Percentiles rank a stretch among this genome's conserved stretches.
Conservation (phyloP, 2,329 filamentous ascomycete genomes). For the Sporothrix inflata region DNA sequence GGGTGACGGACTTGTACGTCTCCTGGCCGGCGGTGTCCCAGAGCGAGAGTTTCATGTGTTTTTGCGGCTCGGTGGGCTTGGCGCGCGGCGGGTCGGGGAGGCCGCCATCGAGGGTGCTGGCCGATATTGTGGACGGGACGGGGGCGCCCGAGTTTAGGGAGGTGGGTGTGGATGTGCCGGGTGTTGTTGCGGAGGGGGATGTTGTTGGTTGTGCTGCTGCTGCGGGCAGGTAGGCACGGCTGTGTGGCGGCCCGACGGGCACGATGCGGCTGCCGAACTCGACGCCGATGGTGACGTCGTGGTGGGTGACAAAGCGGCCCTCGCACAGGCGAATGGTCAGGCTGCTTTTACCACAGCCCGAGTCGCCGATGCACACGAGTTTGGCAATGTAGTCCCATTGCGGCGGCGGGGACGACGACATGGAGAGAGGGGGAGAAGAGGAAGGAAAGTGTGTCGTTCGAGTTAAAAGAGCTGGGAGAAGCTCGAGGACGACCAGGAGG, state of each 20-base stretch:
- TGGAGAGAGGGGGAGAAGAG: conserved; percentile 39
- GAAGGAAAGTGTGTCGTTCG: conserved; percentile 1
- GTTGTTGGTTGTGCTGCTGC: conserved; percentile 26
- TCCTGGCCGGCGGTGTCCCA: conserved; percentile 98
- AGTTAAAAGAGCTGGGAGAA: neutral
- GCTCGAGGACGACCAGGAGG: neutral
- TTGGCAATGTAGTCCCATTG: conserved; percentile 99
- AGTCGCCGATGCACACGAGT: conserved; percentile 96
- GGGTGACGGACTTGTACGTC: conserved; percentile 94
- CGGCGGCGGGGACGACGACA: conserved; percentile 54
- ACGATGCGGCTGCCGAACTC: conserved; percentile 95
- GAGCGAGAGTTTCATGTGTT: conserved; percentile 88
- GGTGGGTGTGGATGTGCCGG: conserved; percentile 21
- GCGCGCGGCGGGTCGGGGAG: conserved; percentile 55
- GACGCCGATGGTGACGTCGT: conserved; percentile 96
- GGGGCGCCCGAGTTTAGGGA: neutral
- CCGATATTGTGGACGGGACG: conserved; percentile 9
- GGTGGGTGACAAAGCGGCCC: conserved; percentile 89
- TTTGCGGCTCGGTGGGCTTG: conserved; percentile 50
- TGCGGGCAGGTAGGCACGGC: conserved; percentile 42
- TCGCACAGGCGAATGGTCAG: conserved; percentile 95
- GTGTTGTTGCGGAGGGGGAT: conserved; percentile 29
- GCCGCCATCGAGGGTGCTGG: conserved; percentile 35
- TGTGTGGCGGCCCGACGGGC: conserved; percentile 82
- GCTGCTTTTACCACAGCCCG: conserved; percentile 91